Percentiles rank a stretch among this genome's conserved stretches.
Evolutionary conservation across 176 grass and related monocot species (phyloP).

Genomic region (Thinopyrum elongatum): DNA sequence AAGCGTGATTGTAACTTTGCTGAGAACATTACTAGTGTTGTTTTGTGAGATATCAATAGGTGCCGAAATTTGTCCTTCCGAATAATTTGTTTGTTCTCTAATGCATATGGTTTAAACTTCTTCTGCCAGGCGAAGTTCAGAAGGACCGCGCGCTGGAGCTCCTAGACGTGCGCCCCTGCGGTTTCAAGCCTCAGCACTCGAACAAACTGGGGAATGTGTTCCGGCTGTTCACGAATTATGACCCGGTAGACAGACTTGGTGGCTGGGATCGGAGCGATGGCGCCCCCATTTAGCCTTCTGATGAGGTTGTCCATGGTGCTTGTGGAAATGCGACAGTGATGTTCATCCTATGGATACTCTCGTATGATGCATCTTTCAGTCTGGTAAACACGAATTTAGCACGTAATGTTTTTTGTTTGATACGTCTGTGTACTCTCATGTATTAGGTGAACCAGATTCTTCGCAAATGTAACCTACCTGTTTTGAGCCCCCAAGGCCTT

Average conservation of each 20-base stretch:
- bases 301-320: background rate
- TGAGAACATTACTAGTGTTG: background rate
- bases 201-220: constrained; percentile 93
- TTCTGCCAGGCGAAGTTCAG: constrained; percentile 72
- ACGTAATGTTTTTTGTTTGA: background rate
- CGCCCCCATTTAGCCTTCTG: background rate
- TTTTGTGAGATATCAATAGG: background rate
- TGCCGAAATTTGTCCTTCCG: background rate
- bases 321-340: background rate
- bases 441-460: background rate
- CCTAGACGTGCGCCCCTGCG: constrained; percentile 60
- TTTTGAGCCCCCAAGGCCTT: background rate
- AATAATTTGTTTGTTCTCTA: background rate
- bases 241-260: constrained; percentile 57
- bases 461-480: background rate
- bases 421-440: background rate
- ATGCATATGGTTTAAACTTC: background rate
- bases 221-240: constrained; percentile 71
- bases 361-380: background rate
- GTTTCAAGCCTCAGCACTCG: constrained; percentile 68
- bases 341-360: background rate
- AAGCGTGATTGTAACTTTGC: background rate
- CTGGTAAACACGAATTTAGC: background rate
- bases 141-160: constrained; percentile 62
- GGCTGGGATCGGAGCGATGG: constrained; percentile 51